Base-by-base conservation (phyloP, 179 eudicot species). In the Dionaea muscipula region DNA sequence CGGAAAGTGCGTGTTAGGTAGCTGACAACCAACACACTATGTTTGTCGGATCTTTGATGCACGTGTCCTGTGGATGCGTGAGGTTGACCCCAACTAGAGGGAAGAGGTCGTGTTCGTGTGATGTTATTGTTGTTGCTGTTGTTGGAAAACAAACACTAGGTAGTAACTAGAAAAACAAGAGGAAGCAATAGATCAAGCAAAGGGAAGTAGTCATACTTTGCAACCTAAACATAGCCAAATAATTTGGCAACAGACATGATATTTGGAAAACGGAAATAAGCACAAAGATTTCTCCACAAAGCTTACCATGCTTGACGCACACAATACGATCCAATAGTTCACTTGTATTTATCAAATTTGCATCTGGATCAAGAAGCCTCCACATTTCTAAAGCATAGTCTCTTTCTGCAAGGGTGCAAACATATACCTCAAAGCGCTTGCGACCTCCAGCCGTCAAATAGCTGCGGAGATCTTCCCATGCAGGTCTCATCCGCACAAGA, bases 331-430 rank as follows among this genome's bases (percentile, higher is more conserved):
- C 83, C 77, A 83, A 70, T 41, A 93, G 66, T 59, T 85, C 85
- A 59, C 67, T 75, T 21, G 79, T 49, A 72, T 56, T 75, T 51
- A 93, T 93, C 73, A 93, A 77, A 59, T 83, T 85, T 50, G 90
- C 78, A 58, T 82, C 96, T 11, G 96, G 99, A 76, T 93, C 99
- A 59, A 93, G 95, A 76, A 88, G 96, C 65, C 96, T 76, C 99
- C 99, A 93, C 99, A 91, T 91, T 76, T 91, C 99, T 68, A 91
- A 68, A 52, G 98, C 98, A 79, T 93, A 93, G 60, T 93, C 99
- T 65, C 95, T 84, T 79, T 93, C 99, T 59, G 99, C 99, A 96
- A 88, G 81, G 22, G 99, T 93, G 75, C 99, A 93, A 68, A 88
- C 96, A 73, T 72, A 93, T 62, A 93, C 99, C 68, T 93, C 99